Evolutionary conservation across 352 stramenopile species (phyloP), one percentile per base, ranked within the genome.

Genomic region (Phytopythium sindhum): DNA sequence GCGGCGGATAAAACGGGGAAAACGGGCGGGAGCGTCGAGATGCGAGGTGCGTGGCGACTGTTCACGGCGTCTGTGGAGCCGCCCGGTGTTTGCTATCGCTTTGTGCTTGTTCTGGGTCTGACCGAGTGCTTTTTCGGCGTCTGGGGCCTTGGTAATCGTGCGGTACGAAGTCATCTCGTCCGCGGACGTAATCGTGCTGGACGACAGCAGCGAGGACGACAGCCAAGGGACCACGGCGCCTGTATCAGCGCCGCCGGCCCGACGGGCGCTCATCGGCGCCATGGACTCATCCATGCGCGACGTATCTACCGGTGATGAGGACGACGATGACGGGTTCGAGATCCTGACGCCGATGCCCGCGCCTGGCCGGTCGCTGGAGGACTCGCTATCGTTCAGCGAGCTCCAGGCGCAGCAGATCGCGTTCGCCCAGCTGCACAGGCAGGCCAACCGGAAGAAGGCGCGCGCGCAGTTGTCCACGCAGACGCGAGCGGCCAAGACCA

Each of bases 381-480:
- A 87, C 28, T 61, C 50, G 44, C 66, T 89, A 48, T 81, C 80
- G 17, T 77, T 86, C 51, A 88, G 77, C 7, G 79, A 91, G 47
- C 57, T 90, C 29, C 79, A 90, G 64, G 80, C 81, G 4, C 83
- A 91, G 64, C 79, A 89, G 61, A 67, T 66, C 17, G 75, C 78
- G 53, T 62, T 83, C 23, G 72, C 79, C 58, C 62, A 55, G 28
- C 54, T 81, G 23, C 69, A 72, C 53, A 57, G 53, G 9, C 56
- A 70, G 58, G 67, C 69, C 11, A 60, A 77, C 24, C 61, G 31
- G 1, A 26, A 33, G 37, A 44, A 65, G 44, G 26, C 26, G 35
- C 24, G 35, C 7, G 29, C 60, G 45, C 23, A 57, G 63, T 5
- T 24, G 47, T 15, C 23, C 23, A 31, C 44, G 44, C 21, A 11